phyloP scores from a whole-genome alignment of 441 rosid genomes.

The Melastoma candidum region DNA sequence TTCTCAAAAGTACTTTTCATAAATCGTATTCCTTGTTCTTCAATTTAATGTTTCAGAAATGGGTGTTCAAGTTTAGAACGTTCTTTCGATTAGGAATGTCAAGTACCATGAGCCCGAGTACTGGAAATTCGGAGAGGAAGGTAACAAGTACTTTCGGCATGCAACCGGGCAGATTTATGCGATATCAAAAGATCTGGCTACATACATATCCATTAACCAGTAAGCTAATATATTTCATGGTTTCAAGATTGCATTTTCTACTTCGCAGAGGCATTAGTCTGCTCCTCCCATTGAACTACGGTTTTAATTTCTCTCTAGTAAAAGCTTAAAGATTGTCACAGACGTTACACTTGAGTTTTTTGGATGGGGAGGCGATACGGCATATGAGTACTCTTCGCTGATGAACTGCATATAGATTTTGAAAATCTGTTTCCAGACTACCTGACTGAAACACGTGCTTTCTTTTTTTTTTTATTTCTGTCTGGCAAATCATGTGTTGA shows the following conservation, averaged over 20 bases:
- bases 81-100: slow-evolving; percentile 40
- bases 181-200: slow-evolving; percentile 79
- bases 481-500: too few species aligned
- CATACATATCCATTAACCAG: slow-evolving; percentile 77
- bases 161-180: slow-evolving; percentile 98
- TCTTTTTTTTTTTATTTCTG: too few species aligned
- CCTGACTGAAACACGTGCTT: too few species aligned
- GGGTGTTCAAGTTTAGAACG: not conserved
- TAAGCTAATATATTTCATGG: slow-evolving; percentile 19
- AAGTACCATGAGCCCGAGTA: slow-evolving; percentile 92
- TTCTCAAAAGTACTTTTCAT: slow-evolving; percentile 54
- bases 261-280: too few species aligned
- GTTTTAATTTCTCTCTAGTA: too few species aligned
- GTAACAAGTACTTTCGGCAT: slow-evolving; percentile 88
- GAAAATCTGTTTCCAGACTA: too few species aligned
- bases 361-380: too few species aligned
- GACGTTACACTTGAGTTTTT: too few species aligned
- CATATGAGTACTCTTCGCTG: too few species aligned
- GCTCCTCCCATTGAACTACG: too few species aligned
- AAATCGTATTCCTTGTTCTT: slow-evolving; percentile 3
- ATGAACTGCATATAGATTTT: too few species aligned
- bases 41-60: slow-evolving; percentile 2
- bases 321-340: too few species aligned
- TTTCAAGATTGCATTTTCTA: not conserved
- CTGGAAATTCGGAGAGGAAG: slow-evolving; percentile 97